Base-by-base conservation (phyloP, 2,329 filamentous ascomycete species). In the Aquanectria penicillioides region DNA sequence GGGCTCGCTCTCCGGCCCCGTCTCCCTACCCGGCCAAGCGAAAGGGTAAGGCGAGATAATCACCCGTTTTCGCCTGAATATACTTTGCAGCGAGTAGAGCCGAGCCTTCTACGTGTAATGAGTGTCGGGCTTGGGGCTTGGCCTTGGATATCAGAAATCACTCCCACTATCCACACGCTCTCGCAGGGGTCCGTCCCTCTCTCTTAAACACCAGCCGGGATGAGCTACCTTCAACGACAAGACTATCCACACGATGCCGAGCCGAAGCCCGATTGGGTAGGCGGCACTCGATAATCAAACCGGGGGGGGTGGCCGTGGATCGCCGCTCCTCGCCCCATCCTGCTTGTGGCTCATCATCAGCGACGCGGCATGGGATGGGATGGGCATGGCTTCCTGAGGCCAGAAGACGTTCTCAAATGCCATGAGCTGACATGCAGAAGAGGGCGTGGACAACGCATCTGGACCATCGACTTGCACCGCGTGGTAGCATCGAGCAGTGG, bases 351-450 rank as follows among this genome's bases (percentile, higher is more conserved):
- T n/a, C n/a, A n/a, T 57, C 44, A 38, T 29, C 53, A 36, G 25
- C 37, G 52, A 55, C n/a, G 34, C 43, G 22, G 17, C 31, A 36
- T 22, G 20, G n/a, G n/a, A n/a, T n/a, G n/a, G n/a, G n/a, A n/a
- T n/a, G n/a, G n/a, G n/a, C n/a, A n/a, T n/a, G n/a, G n/a, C n/a
- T n/a, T n/a, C 34, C 52, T 48, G 37, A 49, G 52, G 40, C 31
- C 43, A 48, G 46, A 50, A 43, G 36, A 29, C 13, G 51, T 20
- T 31, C 29, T 31, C 17, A 31, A 47, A 41, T 43, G 26, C 52
- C 25, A 44, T 36, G 38, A 50, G 54, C 54, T 57, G 54, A 51
- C 54, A 50, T 47, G 47, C 54, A 57, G 54, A 17, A 38, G n/a
- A n/a, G 26, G 40, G 22, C 37, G 25, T 25, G 23, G 33, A 54